These are phyloP conservation scores for Hondaea fermentalgiana DNA, from an alignment of 108 stramenopile species.

Conservation along the genomic window DNA sequence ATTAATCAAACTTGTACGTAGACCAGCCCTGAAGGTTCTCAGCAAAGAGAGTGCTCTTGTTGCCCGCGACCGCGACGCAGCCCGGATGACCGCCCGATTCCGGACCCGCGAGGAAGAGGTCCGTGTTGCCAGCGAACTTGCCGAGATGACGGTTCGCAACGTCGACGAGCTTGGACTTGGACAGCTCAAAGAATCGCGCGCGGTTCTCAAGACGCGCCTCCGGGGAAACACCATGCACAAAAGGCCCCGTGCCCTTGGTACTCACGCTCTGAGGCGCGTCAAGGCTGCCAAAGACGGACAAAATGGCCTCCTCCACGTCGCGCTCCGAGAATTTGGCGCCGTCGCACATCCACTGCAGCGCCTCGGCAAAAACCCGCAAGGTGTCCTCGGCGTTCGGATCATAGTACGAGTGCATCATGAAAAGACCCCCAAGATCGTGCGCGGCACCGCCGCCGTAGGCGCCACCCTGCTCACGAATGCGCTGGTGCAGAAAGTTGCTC, in stretches of 20 bases:
- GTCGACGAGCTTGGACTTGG: background rate
- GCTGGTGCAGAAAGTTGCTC: background rate
- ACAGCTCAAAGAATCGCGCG: conserved; percentile 3
- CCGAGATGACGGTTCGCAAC: background rate
- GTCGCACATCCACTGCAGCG: background rate
- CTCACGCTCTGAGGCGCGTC: background rate
- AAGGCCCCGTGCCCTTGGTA: background rate
- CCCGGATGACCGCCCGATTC: background rate
- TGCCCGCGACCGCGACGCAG: background rate
- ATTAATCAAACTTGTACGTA: background rate
- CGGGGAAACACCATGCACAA: background rate
- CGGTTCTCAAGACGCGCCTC: background rate
- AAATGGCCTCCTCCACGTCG: background rate
- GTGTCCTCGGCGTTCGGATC: conserved; percentile 10
- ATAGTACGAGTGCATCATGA: conserved; percentile 2
- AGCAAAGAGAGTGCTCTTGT: background rate
- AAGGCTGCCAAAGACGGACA: conserved; percentile 8
- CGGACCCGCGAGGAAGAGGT: background rate
- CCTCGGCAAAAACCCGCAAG: background rate
- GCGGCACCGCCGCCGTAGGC: background rate
- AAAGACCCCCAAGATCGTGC: background rate
- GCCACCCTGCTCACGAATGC: background rate
- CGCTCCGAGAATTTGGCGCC: background rate
- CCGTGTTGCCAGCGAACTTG: background rate
- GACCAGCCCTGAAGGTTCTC: background rate